Evolutionary conservation across 306 rosid genomes (phyloP).

Genomic region (Cucurbita moschata): DNA sequence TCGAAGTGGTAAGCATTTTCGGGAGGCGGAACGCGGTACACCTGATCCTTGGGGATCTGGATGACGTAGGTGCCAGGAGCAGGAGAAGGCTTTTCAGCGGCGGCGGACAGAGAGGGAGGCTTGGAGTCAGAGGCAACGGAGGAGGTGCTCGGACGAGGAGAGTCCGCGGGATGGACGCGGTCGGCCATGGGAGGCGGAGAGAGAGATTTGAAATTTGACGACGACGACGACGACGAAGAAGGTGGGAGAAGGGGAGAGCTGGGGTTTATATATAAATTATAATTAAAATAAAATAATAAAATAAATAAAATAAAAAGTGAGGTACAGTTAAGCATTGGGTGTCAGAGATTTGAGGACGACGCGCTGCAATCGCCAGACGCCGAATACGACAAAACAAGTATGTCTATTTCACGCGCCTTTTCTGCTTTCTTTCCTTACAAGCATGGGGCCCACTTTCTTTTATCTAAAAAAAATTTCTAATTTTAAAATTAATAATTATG

Average conservation of each 20-base stretch:
- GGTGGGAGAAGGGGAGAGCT: background rate
- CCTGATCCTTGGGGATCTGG: slow-evolving; percentile 58
- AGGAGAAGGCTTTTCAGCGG: slow-evolving; percentile 29
- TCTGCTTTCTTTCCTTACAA: background rate
- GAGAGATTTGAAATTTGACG: background rate
- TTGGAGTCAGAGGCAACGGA: slow-evolving; percentile 3
- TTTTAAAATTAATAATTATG: no score
- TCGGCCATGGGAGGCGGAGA: slow-evolving; percentile 35
- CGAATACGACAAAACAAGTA: background rate
- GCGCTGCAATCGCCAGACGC: background rate
- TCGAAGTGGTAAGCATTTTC: slow-evolving; percentile 44
- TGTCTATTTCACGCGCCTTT: background rate
- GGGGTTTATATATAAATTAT: background rate
- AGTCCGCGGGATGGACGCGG: slow-evolving; percentile 46
- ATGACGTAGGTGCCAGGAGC: slow-evolving; percentile 51
- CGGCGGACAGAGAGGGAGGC: slow-evolving; percentile 6
- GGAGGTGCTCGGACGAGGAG: slow-evolving; percentile 15
- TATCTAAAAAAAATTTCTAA: no score
- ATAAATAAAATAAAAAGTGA: background rate
- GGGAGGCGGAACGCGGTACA: slow-evolving; percentile 74
- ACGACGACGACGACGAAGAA: background rate
- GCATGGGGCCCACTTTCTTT: no score
- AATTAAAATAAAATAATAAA: background rate
- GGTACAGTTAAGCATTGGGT: background rate
- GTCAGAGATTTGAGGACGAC: background rate